phyloP scores from a whole-genome alignment of 768 basidiomycete genomes.

The Boletus insuetus region DNA sequence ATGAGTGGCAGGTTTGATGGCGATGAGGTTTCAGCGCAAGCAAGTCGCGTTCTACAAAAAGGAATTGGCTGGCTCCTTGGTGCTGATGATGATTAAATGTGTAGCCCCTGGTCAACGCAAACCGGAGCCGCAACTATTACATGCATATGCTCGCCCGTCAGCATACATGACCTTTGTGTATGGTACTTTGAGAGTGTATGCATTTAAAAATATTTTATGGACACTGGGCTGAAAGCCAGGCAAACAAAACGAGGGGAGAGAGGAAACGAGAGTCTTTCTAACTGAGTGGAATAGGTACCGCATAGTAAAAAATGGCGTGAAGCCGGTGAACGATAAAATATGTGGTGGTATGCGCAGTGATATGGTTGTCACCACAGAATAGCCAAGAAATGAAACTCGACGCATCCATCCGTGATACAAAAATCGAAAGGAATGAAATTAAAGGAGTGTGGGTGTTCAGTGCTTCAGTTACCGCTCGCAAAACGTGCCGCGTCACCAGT shows the following conservation, averaged over 20 bases:
- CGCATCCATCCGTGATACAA: slow-evolving; percentile 16
- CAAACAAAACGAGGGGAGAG: slow-evolving; percentile 26
- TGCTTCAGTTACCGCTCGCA: slow-evolving; percentile 40
- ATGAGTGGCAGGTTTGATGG: slow-evolving; percentile 46
- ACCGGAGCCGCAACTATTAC: slow-evolving; percentile 9
- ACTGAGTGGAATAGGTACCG: slow-evolving; percentile 19
- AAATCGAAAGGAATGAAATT: slow-evolving; percentile 6
- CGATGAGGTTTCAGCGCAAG: slow-evolving; percentile 70
- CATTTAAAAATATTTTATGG: slow-evolving; percentile 23
- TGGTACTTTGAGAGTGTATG: slow-evolving; percentile 16
- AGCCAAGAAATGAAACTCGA: slow-evolving; percentile 14
- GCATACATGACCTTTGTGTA: slow-evolving; percentile 16
- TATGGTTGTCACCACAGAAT: slow-evolving; percentile 8
- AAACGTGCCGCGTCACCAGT: slow-evolving; percentile 68
- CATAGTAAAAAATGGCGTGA: slow-evolving; percentile 1
- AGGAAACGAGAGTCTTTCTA: slow-evolving; percentile 10
- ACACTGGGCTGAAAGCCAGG: slow-evolving; percentile 23
- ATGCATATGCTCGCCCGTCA: slow-evolving; percentile 3
- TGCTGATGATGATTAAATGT: slow-evolving; percentile 42
- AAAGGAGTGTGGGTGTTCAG: slow-evolving; percentile 18
- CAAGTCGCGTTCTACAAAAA: slow-evolving; percentile 75
- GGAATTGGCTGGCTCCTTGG: slow-evolving; percentile 98
- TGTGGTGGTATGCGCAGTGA: slow-evolving; percentile 13
- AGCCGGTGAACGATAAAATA: slow-evolving; percentile 5
- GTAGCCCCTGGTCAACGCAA: background rate